Percentiles rank a stretch among this genome's conserved stretches.
Evolutionary conservation across 805 yeast species (phyloP).

Genomic region (Metschnikowia cerradonensis): DNA sequence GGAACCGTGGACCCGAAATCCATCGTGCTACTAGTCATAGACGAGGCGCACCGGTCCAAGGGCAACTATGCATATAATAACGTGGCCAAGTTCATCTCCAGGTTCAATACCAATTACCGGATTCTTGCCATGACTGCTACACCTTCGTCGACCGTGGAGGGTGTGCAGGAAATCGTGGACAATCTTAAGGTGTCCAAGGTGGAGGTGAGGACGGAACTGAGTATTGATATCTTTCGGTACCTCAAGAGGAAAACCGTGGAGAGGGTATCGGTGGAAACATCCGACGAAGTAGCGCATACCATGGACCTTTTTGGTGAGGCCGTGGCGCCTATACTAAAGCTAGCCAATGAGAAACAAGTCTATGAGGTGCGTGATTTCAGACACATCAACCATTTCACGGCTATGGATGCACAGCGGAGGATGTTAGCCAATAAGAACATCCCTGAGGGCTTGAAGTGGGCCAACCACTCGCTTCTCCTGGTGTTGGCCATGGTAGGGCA

Average conservation of each 20-base stretch:
- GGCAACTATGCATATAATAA: constrained; percentile 88
- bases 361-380: constrained; percentile 65
- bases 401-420: constrained; percentile 64
- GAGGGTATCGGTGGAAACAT: constrained; percentile 51
- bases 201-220: constrained; percentile 82
- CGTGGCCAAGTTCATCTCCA: constrained; percentile 59
- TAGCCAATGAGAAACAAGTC: constrained; percentile 60
- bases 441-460: constrained; percentile 73
- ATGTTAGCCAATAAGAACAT: constrained; percentile 49
- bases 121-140: constrained; percentile 91
- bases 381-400: constrained; percentile 63
- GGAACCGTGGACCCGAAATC: constrained; percentile 76
- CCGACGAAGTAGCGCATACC: constrained; percentile 53
- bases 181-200: constrained; percentile 70
- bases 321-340: constrained; percentile 57
- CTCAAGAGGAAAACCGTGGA: constrained; percentile 66
- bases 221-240: constrained; percentile 74
- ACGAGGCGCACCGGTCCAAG: constrained; percentile 93
- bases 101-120: constrained; percentile 65
- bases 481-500: constrained; percentile 70
- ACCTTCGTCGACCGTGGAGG: constrained; percentile 83
- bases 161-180: constrained; percentile 79
- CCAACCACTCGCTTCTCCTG: constrained; percentile 57
- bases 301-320: constrained; percentile 58
- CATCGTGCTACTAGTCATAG: constrained; percentile 75